Percentiles rank a stretch among this genome's conserved stretches.
phyloP scores from a whole-genome alignment of 2,329 filamentous ascomycete genomes.

The Penicillium sp. region DNA sequence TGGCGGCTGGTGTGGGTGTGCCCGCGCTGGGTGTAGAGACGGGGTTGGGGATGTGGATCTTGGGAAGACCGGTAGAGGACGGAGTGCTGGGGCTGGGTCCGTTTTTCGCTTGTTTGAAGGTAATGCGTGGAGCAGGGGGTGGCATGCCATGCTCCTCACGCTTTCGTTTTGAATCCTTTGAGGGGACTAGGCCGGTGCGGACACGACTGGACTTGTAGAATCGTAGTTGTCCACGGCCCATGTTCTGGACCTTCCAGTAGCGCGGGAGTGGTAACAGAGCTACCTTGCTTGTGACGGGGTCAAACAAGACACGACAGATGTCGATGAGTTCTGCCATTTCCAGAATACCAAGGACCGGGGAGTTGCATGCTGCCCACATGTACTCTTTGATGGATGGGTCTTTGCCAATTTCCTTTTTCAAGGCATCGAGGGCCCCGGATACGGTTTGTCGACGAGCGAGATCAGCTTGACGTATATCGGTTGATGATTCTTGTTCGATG shows the following conservation, averaged over 20 bases:
- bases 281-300: conserved; percentile 53
- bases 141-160: conserved; percentile 42
- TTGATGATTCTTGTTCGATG: conserved; percentile 60
- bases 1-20: conserved; percentile 30
- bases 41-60: conserved; percentile 40
- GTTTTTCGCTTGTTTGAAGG: conserved; percentile 47
- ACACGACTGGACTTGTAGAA: conserved; percentile 46
- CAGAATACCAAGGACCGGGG: conserved; percentile 53
- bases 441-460: conserved; percentile 60
- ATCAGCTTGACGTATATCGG: conserved; percentile 57
- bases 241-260: conserved; percentile 59
- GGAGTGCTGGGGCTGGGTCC: conserved; percentile 28
- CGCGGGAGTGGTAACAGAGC: conserved; percentile 60
- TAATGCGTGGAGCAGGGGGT: conserved; percentile 43
- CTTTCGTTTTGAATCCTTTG: conserved; percentile 44
- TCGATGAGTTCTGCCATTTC: conserved; percentile 63
- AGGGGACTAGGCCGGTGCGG: conserved; percentile 41
- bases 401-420: conserved; percentile 57
- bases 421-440: conserved; percentile 61
- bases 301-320: conserved; percentile 61
- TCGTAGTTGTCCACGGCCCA: conserved; percentile 53
- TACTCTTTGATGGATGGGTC: conserved; percentile 56
- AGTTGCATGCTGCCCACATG: conserved; percentile 61
- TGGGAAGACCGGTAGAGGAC: conserved; percentile 31
- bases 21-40: conserved; percentile 27